Evolutionary conservation across 73 alveolate species (phyloP), one percentile per base, ranked within the genome.

Genomic region (Breviolum minutum): DNA sequence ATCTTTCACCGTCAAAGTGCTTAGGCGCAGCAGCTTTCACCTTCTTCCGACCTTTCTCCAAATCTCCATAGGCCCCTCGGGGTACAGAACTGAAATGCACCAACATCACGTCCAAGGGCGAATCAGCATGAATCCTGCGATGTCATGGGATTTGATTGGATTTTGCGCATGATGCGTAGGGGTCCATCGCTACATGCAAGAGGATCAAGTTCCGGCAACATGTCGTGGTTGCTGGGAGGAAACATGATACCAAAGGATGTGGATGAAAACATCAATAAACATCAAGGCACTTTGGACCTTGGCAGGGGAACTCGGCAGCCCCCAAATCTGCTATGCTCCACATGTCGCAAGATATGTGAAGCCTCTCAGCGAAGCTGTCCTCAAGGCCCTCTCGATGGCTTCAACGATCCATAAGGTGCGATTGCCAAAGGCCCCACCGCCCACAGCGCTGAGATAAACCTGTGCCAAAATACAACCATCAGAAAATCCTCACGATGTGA

Each of bases 401-500:
- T 80, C 99, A 80, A 80, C 94, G 22, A 94, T 94, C 99, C 99
- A 94, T 6, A 61, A 61, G 48, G 92, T 76, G 76, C 99, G 92
- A 40, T 94, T 94, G 24, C 99, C 99, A 24, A 94, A 94, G 86
- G 99, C 99, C 0, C 99, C 99, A 12, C 99, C 99, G 19, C 99
- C 99, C 66, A 94, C 85, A 8, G 99, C 92, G 8, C 93, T 79
- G 70, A 94, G 99, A 61, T 79, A 94, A 26, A 94, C 99, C 29
- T 69, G 32, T 9, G 63, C 87, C 24, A 9, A 66, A 66, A 66
- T 0, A 66, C 1, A 4, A 66, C 74, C 1, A 66, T 66, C 74
- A 66, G 16, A 66, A 66, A 66, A 13, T 8, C 29, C 29, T 8
- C n/a, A 8, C 77, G 26, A 20, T 69, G 5, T 69, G 29, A 69